Base-by-base conservation (phyloP, 2,329 filamentous ascomycete genomes). In the Coniochaeta sp. region DNA sequence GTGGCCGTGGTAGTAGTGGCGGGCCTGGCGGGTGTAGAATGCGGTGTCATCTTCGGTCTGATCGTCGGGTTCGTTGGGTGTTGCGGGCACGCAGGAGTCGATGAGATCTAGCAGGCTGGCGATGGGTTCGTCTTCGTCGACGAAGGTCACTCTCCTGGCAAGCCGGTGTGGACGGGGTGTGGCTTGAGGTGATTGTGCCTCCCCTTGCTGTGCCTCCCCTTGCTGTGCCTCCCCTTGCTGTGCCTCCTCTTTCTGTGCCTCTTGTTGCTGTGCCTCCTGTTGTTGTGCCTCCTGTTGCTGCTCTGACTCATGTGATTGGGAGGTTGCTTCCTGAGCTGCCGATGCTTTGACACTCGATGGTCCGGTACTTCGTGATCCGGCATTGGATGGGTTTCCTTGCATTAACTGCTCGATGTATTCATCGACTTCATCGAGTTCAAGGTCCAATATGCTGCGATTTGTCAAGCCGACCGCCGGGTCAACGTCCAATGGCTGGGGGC, bases 1-100 rank as follows among this genome's bases (percentile, higher is more conserved):
- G 40, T 64, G 63, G 54, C 63, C 60, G 24, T 59, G 60, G 59
- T 63, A 61, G 33, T 38, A 24, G 22, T 28, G 14, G 3, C 24
- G 34, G 7, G 56, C 8, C 6, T 9, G 56, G 36, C 11, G 56
- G 61, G 24, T 9, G 12, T 3, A 24, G 33, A 3, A 14, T 38
- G 9, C n/a, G 33, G 0, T 9, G 47, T 47, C 43, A 38, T 24
- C 43, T 31, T 31, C 28, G 5, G 38, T 43, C 4, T n/a, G n/a
- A 17, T 22, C n/a, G 19, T 22, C 9, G 43, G 22, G 19, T 38
- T 43, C 40, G 16, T 9, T n/a, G n/a, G 19, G 9, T 1, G 43
- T n/a, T 5, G 19, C 12, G 43, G 2, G 6, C 19, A 24, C 7
- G 43, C 3, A 9, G n/a, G 43, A 8, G 19, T 24, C 9, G 43